Evolutionary conservation across 495 filamentous ascomycete genomes (phyloP), one percentile per base, ranked within the genome.

Genomic region (Aspergillus haitiensis): DNA sequence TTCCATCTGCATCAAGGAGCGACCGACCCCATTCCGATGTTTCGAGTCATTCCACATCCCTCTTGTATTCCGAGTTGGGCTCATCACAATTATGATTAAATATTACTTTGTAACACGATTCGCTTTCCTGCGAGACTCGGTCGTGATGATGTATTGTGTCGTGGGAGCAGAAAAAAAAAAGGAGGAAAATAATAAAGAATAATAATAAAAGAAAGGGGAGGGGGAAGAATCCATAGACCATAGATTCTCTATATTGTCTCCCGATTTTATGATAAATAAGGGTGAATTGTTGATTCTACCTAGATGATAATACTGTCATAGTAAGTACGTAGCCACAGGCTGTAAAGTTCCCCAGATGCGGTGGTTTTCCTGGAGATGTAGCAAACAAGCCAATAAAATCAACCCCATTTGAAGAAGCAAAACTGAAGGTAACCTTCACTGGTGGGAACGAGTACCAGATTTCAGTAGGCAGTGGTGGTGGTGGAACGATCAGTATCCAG

Each of bases 41-140:
- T 46, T 35, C 47, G 16, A 52, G 47, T 52, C 57, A 52, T 40
- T 45, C 49, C 56, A 45, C 46, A 44, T 47, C 55, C 48, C 39
- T 52, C 36, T 52, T 18, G 7, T 50, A 21, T 31, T 21, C 32
- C 12, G 10, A 34, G 48, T 51, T 51, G 48, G 48, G 32, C 27
- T 51, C 48, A 47, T 18, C 7, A 47, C 16, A 9, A 40, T 11
- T 11, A 40, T 11, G n/a, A 40, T 11, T 6, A 40, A 40, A 40
- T 11, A 40, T 40, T 40, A 40, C 37, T 7, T 7, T n/a, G 37
- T 11, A n/a, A 11, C 11, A 10, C 37, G 37, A 40, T 10, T 40
- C n/a, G 37, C 3, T 40, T 40, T 27, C 21, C 21, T 27, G 21
- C 21, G 37, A 40, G 37, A 40, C 37, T n/a, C 11, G 37, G 37